Evolutionary conservation across 345 rosid species (phyloP).

Genomic region (Syzygium aqueum): DNA sequence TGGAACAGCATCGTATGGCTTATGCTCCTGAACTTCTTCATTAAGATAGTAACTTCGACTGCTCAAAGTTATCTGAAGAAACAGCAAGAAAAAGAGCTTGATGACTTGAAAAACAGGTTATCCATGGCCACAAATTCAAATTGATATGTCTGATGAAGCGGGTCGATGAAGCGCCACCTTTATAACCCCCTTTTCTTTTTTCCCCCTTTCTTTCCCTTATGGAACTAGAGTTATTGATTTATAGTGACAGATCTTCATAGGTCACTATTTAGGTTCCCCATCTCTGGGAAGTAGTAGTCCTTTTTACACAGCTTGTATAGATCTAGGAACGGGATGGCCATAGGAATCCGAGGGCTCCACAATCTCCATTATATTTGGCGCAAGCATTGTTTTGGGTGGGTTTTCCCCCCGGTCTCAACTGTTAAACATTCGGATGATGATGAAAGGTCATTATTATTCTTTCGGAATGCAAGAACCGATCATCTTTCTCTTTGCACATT

Average conservation of each 20-base stretch:
- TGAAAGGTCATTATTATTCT: background rate
- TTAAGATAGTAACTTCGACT: slow-evolving; percentile 72
- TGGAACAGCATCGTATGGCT: slow-evolving; percentile 98
- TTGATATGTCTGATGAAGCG: background rate
- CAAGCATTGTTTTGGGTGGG: slow-evolving; percentile 4
- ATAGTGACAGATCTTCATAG: background rate
- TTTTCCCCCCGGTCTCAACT: background rate
- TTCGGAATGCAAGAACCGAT: background rate
- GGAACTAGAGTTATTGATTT: background rate
- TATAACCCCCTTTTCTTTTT: background rate
- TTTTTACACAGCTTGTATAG: slow-evolving; percentile 3
- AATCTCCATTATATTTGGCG: background rate
- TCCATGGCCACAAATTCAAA: background rate
- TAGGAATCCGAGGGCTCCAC: background rate
- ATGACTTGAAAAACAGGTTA: slow-evolving; percentile 13
- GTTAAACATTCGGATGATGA: background rate
- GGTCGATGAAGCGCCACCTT: background rate
- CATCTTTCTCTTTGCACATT: background rate
- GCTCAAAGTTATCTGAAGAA: slow-evolving; percentile 68
- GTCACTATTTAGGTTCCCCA: background rate
- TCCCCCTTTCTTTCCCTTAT: background rate
- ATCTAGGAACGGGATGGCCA: background rate
- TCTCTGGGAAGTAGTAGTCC: background rate
- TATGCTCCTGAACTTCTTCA: slow-evolving; percentile 80
- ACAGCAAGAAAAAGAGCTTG: slow-evolving; percentile 62